Percentiles rank a stretch among this genome's conserved stretches.
Evolutionary conservation across 2,329 filamentous ascomycete genomes (phyloP).

Genomic region (Colletotrichum cordylinicola): DNA sequence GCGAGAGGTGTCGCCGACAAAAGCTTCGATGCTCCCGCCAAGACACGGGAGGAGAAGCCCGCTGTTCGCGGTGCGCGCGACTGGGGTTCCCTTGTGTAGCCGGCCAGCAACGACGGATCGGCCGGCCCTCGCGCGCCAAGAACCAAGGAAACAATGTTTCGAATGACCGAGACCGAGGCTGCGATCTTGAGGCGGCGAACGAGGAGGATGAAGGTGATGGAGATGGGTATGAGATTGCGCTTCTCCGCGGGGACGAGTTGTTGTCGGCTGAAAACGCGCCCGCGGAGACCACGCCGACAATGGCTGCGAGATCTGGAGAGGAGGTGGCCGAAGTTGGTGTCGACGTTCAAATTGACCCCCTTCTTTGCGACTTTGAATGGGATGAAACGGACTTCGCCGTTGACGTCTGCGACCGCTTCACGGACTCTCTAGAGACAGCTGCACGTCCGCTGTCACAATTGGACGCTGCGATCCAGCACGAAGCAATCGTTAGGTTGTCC

Average conservation of each 20-base stretch:
- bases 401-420: not conserved
- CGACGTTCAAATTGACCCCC: not conserved
- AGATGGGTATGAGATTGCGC: not conserved
- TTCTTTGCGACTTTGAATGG: not conserved
- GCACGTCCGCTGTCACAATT: not conserved
- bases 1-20: constrained; percentile 36
- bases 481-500: constrained; percentile 19
- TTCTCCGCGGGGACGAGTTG: not conserved
- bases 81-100: constrained; percentile 32
- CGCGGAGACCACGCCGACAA: not conserved
- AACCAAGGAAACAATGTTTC: not conserved
- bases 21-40: constrained; percentile 36
- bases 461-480: not conserved
- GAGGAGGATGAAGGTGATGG: not conserved
- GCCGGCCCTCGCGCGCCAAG: constrained; percentile 28
- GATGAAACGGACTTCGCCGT: not conserved
- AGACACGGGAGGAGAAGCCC: constrained; percentile 16
- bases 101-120: constrained; percentile 35
- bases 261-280: not conserved
- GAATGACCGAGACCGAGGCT: not conserved
- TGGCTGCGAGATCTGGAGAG: not conserved
- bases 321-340: not conserved
- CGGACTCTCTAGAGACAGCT: not conserved
- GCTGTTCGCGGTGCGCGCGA: constrained; percentile 33
- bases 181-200: not conserved